Conservation (phyloP, 2,329 filamentous ascomycete genomes). For the Xylaria sp. region DNA sequence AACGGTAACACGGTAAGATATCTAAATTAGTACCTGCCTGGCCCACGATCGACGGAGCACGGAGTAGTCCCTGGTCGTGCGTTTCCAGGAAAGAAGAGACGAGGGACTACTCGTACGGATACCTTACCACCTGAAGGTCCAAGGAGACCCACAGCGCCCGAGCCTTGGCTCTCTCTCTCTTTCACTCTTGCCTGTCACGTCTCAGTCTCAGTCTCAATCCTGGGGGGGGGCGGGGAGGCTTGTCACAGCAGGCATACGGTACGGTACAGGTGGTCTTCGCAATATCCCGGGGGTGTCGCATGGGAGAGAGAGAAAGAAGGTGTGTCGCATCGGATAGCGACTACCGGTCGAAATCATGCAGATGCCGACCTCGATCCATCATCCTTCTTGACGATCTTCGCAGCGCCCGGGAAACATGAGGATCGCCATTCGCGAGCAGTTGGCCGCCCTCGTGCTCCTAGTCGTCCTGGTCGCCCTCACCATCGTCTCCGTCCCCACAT, state of each 20-base stretch:
- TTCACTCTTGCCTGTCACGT: neutral
- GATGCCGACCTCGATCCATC: conserved; percentile 21
- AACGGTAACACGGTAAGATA: neutral
- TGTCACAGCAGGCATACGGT: too few relatives aligned
- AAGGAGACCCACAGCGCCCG: neutral
- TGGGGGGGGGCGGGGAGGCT: neutral
- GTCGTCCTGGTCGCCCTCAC: conserved; percentile 69
- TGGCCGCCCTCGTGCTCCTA: conserved; percentile 71
- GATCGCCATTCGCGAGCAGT: conserved; percentile 81
- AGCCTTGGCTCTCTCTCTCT: neutral
- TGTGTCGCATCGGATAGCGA: conserved; percentile 9
- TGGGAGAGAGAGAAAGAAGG: too few relatives aligned
- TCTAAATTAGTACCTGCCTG: neutral
- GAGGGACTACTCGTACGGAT: neutral
- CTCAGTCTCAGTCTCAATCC: neutral
- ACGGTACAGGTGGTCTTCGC: too few relatives aligned
- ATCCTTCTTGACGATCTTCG: conserved; percentile 22
- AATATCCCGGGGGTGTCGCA: too few relatives aligned
- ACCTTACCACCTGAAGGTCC: too few relatives aligned
- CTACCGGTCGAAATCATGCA: conserved; percentile 29
- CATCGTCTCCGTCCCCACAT: conserved; percentile 73
- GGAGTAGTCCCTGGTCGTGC: too few relatives aligned
- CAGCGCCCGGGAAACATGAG: conserved; percentile 55
- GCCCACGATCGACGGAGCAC: too few relatives aligned
- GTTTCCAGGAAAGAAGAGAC: neutral